Base-by-base conservation (phyloP, 2,329 filamentous ascomycete genomes). In the Fusarium sulawesiense region DNA sequence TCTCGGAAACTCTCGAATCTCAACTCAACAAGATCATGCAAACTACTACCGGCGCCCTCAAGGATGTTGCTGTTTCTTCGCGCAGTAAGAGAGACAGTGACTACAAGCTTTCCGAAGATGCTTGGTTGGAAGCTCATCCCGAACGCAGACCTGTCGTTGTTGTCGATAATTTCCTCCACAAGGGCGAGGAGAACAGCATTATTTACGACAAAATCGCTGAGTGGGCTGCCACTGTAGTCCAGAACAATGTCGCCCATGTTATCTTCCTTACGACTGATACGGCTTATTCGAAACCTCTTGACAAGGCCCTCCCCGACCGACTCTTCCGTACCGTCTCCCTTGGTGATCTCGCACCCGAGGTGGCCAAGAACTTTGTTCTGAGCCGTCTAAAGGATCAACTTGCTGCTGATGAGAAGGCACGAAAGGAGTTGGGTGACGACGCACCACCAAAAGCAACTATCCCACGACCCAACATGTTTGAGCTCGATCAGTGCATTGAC, bases 211-310 rank as follows among this genome's bases (percentile, higher is more conserved):
- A 93, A 77, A 84, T 95, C 50, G 90, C 94, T 1, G 93, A 98
- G 76, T 98, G 95, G 93, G 94, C 94, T 3, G 94, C 96, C 6
- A 85, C 89, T 3, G 83, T 98, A 29, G 94, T 96, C 0, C 93
- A 93, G 47, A 91, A 91, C 55, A 97, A 98, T 70, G 87, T 97
- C 45, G 95, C 95, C 1, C 96, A 98, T 78, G 94, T 98, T 60
- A 91, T 99, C 60, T 97, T 98, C 84, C 84, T 99, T 40, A 98
- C 95, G 0, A 93, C 92, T 60, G 95, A 98, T 70, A 88, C 93
- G 2, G 93, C 93, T 0, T 97, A 93, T 80, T 91, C 92, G 51
- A 98, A 98, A 78, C 91, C 93, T 0, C 84, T 98, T 4, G 90
- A 92, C 63, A 96, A 93, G 77, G 92, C 93, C 1, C 85, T 99